Percentiles rank a stretch among this genome's conserved stretches.
phyloP scores from a whole-genome alignment of 1,284 basidiomycete species.

The Microbotryomycetes sp. region DNA sequence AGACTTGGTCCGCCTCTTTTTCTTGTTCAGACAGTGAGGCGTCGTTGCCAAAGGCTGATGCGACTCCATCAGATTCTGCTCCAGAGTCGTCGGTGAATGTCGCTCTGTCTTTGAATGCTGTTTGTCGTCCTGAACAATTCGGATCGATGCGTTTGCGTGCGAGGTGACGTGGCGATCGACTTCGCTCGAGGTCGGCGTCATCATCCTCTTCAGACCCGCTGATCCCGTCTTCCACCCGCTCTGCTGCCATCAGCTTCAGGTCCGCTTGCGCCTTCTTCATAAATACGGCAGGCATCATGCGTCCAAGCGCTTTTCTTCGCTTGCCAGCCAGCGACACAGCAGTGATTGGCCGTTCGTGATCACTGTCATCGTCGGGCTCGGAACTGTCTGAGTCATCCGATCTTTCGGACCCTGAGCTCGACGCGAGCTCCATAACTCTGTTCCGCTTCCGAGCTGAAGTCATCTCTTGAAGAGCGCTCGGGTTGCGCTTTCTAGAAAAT shows the following conservation, averaged over 20 bases:
- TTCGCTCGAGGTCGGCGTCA: conserved; percentile 10
- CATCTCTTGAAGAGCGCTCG: conserved; percentile 14
- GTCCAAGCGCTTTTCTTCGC: conserved; percentile 20
- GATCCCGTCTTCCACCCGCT: conserved; percentile 15
- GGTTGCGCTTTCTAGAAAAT: conserved; percentile 5
- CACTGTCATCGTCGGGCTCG: not conserved
- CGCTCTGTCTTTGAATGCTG: conserved; percentile 23
- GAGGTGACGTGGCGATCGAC: not conserved
- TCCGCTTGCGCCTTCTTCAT: conserved; percentile 35
- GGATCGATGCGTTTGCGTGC: conserved; percentile 7
- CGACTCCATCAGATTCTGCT: too few relatives aligned
- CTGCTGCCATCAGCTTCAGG: conserved; percentile 33
- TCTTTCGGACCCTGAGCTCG: not conserved
- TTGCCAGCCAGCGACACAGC: conserved; percentile 22
- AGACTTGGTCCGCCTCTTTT: conserved; percentile 29
- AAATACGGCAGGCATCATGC: conserved; percentile 38
- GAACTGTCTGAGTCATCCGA: not conserved
- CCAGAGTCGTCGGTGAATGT: conserved; percentile 33
- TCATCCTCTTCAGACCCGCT: conserved; percentile 21
- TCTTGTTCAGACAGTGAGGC: conserved; percentile 20
- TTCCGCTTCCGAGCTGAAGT: not conserved
- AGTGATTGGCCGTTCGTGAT: conserved; percentile 11
- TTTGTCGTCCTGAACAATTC: conserved; percentile 14
- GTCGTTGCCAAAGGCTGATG: too few relatives aligned
- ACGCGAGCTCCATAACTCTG: not conserved